Percentiles rank a stretch among this genome's conserved stretches.
phyloP scores from a whole-genome alignment of 306 rosid genomes.

The Castanea mollissima region DNA sequence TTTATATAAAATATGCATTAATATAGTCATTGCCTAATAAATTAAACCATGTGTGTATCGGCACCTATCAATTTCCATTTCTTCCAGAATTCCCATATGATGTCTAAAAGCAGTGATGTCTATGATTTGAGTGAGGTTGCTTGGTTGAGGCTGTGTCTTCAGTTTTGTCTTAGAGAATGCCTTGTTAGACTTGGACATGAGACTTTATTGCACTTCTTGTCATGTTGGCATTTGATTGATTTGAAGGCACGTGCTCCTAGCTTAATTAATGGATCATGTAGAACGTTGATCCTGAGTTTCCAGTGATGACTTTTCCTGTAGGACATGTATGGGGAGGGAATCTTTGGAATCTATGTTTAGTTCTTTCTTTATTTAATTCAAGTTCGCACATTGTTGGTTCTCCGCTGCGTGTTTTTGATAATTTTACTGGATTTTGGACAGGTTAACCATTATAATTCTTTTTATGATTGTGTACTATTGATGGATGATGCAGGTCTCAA shows the following conservation, averaged over 20 bases:
- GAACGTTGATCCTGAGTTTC: too few species aligned
- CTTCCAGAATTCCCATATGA: too few species aligned
- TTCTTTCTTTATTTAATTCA: neutral
- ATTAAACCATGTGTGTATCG: neutral
- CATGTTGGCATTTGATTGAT: neutral
- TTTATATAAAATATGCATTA: neutral
- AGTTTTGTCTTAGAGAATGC: neutral
- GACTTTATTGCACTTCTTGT: too few species aligned
- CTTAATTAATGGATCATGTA: too few species aligned
- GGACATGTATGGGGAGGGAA: neutral
- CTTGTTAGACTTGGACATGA: too few species aligned
- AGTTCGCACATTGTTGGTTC: neutral
- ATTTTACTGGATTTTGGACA: neutral
- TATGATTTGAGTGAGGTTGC: too few species aligned
- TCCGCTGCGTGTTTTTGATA: neutral
- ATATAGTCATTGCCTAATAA: neutral
- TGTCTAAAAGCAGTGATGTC: neutral
- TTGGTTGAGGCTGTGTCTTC: neutral
- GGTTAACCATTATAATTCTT: neutral
- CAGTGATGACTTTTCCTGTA: neutral
- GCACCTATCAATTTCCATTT: too few species aligned
- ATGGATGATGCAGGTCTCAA: conserved; percentile 63
- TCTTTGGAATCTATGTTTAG: neutral
- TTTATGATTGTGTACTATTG: conserved; percentile 5
- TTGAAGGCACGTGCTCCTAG: neutral